Evolutionary conservation across 768 basidiomycete genomes (phyloP), one percentile per base, ranked within the genome.

Genomic region (Butyriboletus loyo): DNA sequence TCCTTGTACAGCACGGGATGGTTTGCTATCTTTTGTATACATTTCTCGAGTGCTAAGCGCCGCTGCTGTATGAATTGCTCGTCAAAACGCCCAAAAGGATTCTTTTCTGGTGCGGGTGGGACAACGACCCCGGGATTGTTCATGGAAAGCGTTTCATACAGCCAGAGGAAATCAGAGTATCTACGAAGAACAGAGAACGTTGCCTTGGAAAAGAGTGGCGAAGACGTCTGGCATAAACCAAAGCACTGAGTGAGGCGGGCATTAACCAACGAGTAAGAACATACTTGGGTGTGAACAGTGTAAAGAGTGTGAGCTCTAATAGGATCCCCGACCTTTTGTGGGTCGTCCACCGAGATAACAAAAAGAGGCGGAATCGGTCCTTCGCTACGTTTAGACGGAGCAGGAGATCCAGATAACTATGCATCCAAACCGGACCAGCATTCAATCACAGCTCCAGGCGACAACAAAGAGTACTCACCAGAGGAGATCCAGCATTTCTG

Each of bases 41-140:
- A 97, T 64, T 89, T 86, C 64, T 98, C 89, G 15, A 99, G 77
- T 0, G 85, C 93, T 21, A 81, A 65, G 22, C 96, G 79, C 2
- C 97, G 82, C 57, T 92, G 90, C 54, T 88, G 85, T 34, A 99
- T 85, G 61, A 99, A 98, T 27, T 87, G 82, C 45, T 93, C 86
- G 60, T 93, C 90, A 70, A 99, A 99, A 17, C 97, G 84, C 7
- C 92, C 93, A 60, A 97, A 91, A 0, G 92, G 75, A 55, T 88
- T 92, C 77, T 99, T 99, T 69, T 96, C 97, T 0, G 97, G 97
- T 6, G 89, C 90, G 0, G 96, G 96, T 8, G 97, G 97, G 0
- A 99, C 93, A 35, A 98, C 88, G 2, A 98, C 94, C 9, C 97
- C 97, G 4, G 96, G 95, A 64, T 98, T 98, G 70, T 98, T 98